Conservation (phyloP, 2,329 filamentous ascomycete genomes). For the Colletotrichum gigasporum region DNA sequence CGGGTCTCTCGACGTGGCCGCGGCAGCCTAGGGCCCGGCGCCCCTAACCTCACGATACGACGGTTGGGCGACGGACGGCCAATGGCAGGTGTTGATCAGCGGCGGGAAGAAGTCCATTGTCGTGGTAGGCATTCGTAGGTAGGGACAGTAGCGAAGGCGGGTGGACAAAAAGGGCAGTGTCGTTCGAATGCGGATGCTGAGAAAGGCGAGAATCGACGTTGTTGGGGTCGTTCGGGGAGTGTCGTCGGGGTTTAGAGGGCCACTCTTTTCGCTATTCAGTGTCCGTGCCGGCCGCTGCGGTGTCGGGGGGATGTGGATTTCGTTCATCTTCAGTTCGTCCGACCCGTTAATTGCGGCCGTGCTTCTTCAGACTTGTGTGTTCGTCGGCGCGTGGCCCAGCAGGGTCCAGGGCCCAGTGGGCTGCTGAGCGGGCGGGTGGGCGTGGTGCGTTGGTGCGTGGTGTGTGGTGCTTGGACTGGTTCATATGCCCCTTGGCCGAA, state of each 20-base stretch:
- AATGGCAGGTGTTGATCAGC: not conserved
- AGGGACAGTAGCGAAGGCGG: too few relatives aligned
- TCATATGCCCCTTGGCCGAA: not conserved
- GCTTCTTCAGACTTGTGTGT: too few relatives aligned
- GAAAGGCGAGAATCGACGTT: not conserved
- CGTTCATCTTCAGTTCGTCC: conserved; percentile 9
- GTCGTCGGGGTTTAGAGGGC: conserved; percentile 5
- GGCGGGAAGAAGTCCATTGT: not conserved
- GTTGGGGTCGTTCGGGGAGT: not conserved
- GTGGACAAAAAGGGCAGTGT: too few relatives aligned
- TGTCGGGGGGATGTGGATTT: too few relatives aligned
- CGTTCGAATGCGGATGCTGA: not conserved
- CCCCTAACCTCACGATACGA: not conserved
- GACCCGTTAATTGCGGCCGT: too few relatives aligned
- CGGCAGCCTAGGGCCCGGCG: not conserved
- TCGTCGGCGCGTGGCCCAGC: not conserved
- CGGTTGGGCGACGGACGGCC: not conserved
- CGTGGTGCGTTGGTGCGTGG: too few relatives aligned
- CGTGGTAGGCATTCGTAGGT: not conserved
- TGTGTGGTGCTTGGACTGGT: too few relatives aligned
- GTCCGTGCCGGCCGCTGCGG: not conserved
- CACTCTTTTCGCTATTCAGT: not conserved
- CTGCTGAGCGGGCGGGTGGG: not conserved
- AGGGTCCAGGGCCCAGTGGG: not conserved
- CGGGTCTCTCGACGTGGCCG: not conserved